phyloP scores from a whole-genome alignment of 257 asterid species.

The Gardenia jasminoides region DNA sequence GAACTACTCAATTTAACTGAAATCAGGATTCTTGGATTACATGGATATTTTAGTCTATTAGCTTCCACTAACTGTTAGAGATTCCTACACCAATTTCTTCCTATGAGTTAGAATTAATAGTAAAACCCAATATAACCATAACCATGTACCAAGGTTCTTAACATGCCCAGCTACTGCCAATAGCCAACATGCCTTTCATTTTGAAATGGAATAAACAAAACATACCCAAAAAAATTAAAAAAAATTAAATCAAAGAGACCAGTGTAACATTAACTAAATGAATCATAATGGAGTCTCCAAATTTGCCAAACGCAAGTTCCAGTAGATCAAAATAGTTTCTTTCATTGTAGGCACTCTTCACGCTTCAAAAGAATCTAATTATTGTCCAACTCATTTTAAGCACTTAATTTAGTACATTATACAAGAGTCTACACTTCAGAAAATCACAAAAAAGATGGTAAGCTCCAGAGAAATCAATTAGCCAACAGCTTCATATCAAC shows the following conservation, averaged over 20 bases:
- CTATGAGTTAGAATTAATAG: background rate
- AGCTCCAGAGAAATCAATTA: background rate
- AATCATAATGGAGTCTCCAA: too few relatives aligned
- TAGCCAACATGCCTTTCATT: background rate
- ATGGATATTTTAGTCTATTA: background rate
- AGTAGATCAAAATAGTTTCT: background rate
- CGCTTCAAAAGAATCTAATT: background rate
- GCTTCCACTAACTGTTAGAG: background rate
- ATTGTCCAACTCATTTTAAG: background rate
- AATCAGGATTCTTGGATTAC: background rate
- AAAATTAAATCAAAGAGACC: background rate
- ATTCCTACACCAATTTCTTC: background rate
- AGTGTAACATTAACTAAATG: background rate
- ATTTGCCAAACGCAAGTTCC: background rate
- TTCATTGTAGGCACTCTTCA: background rate
- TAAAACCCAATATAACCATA: too few relatives aligned
- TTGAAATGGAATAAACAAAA: background rate
- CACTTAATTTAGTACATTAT: background rate
- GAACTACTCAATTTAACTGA: too few relatives aligned
- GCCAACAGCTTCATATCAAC: too few relatives aligned
- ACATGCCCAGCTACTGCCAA: background rate
- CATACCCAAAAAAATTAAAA: background rate
- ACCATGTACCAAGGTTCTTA: too few relatives aligned
- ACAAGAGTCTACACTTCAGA: background rate
- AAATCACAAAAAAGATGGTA: background rate